These are phyloP conservation scores for Diplogelasinospora grovesii DNA, from an alignment of 495 filamentous ascomycete species.

Conservation along the genomic window DNA sequence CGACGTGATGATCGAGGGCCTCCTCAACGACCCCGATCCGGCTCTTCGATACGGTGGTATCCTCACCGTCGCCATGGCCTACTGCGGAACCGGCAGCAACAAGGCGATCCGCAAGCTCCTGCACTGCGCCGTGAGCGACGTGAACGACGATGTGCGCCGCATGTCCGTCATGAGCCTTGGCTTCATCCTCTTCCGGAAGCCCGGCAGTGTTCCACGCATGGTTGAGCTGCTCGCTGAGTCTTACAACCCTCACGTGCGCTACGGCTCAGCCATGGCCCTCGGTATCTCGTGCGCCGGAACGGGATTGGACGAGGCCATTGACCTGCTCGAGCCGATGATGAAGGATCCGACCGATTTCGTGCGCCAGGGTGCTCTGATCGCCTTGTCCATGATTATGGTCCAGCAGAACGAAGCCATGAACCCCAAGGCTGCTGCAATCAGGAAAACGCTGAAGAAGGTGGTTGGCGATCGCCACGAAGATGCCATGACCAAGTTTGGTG, in stretches of 20 bases:
- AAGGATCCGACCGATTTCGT: constrained; percentile 99
- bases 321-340: constrained; percentile 97
- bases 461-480: constrained; percentile 95
- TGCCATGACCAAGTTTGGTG: constrained; percentile 98
- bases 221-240: constrained; percentile 97
- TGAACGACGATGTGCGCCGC: constrained; percentile 94
- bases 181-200: constrained; percentile 98
- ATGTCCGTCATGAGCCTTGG: constrained; percentile 98
- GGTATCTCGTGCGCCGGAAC: constrained; percentile 98
- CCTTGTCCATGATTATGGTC: constrained; percentile 93
- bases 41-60: constrained; percentile 95
- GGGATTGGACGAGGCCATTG: constrained; percentile 92
- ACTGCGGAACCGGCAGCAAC: constrained; percentile 96
- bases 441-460: constrained; percentile 83
- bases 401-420: constrained; percentile 98
- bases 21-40: constrained; percentile 90
- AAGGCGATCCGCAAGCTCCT: constrained; percentile 97
- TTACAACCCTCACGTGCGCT: constrained; percentile 98
- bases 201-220: constrained; percentile 94
- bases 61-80: constrained; percentile 96
- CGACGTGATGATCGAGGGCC: constrained; percentile 86
- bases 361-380: constrained; percentile 91
- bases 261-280: constrained; percentile 96
- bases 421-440: constrained; percentile 73
- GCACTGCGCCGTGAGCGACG: constrained; percentile 95